These are phyloP conservation scores for Mercurialis annua DNA, from an alignment of 345 rosid genomes.

Conservation along the genomic window DNA sequence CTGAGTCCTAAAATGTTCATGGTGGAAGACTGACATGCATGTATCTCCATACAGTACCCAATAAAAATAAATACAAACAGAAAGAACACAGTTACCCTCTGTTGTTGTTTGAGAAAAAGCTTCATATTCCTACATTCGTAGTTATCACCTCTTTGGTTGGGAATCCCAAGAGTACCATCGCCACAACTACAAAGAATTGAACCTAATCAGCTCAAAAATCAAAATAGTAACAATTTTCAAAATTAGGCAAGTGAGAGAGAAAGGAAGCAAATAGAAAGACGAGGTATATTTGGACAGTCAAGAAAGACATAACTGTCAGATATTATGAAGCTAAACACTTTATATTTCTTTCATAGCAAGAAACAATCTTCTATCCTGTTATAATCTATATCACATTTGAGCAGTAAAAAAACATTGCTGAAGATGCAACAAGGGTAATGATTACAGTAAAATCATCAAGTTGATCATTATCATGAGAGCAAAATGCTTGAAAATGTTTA, in stretches of 20 bases:
- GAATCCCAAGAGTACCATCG: slow-evolving; percentile 92
- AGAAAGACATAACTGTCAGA: not conserved
- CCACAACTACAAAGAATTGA: slow-evolving; percentile 68
- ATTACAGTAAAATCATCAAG: not conserved
- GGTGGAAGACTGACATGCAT: not conserved
- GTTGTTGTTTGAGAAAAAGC: slow-evolving; percentile 97
- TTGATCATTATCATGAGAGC: not conserved
- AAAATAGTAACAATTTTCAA: too few relatives aligned
- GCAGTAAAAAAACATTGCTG: not conserved
- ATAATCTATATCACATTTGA: not conserved
- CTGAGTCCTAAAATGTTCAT: not conserved
- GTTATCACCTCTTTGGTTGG: slow-evolving; percentile 94
- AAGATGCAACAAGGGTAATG: not conserved
- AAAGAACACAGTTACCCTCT: slow-evolving; percentile 53
- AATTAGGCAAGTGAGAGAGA: not conserved
- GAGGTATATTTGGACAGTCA: not conserved
- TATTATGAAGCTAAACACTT: not conserved
- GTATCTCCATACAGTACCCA: not conserved
- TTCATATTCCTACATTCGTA: slow-evolving; percentile 99
- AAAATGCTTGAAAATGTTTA: not conserved
- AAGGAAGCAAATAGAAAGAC: not conserved
- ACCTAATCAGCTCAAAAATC: slow-evolving; percentile 18
- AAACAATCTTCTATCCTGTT: not conserved
- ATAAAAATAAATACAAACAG: slow-evolving; percentile 3
- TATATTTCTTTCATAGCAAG: not conserved